A percentile compares a stretch with the other conserved stretches of the same genome.
Evolutionary conservation across 2,329 filamentous ascomycete species (phyloP).

Genomic region (Exophiala oligosperma): DNA sequence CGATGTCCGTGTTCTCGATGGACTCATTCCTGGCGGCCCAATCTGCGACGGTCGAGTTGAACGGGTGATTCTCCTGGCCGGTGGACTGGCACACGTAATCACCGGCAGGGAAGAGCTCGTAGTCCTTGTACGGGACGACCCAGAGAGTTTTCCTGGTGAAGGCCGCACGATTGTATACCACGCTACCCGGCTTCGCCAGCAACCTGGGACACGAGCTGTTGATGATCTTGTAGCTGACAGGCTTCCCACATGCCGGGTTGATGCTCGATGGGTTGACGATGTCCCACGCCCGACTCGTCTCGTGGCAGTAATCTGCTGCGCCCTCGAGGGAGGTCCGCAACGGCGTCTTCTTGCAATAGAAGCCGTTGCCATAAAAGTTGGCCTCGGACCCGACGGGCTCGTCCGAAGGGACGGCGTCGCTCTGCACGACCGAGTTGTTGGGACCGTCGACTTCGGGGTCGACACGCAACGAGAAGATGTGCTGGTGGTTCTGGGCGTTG

Average conservation of each 20-base stretch:
- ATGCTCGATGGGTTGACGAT: constrained; percentile 80
- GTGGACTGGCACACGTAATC: constrained; percentile 86
- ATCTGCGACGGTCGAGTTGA: neutral
- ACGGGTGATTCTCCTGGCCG: constrained; percentile 67
- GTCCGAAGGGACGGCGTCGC: constrained; percentile 69
- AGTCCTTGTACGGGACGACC: constrained; percentile 74
- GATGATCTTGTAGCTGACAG: constrained; percentile 83
- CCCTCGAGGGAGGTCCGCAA: constrained; percentile 68
- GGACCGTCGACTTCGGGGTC: constrained; percentile 85
- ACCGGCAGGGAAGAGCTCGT: constrained; percentile 80
- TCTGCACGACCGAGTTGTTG: constrained; percentile 80
- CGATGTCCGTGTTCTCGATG: constrained; percentile 80
- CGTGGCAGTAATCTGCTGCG: constrained; percentile 77
- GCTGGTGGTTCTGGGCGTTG: constrained; percentile 94
- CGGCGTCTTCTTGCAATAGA: constrained; percentile 81
- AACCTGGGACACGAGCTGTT: constrained; percentile 78
- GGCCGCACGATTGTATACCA: constrained; percentile 87
- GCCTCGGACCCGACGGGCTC: constrained; percentile 76
- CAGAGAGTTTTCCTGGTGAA: constrained; percentile 86
- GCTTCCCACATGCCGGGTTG: constrained; percentile 82
- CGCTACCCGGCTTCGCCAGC: constrained; percentile 75
- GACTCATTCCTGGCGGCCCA: constrained; percentile 44
- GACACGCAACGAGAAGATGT: constrained; percentile 86
- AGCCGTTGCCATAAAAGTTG: constrained; percentile 89
- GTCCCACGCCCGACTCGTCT: constrained; percentile 82